Conservation (phyloP, 2,329 filamentous ascomycete species). For the Phialophora expanda region DNA sequence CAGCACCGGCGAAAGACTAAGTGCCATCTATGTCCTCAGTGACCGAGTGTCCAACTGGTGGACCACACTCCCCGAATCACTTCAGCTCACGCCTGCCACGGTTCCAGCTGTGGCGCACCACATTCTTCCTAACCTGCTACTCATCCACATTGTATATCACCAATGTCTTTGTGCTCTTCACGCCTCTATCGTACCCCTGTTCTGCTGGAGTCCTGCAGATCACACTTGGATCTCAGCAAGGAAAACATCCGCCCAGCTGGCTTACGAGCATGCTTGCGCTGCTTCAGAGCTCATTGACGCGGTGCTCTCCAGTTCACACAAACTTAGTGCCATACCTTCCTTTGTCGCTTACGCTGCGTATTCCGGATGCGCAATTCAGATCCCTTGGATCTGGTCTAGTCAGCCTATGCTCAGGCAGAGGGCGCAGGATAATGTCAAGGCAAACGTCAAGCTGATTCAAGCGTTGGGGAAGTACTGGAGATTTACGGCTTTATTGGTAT, state of each 20-base stretch:
- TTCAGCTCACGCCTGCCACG: constrained; percentile 5
- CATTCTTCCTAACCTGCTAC: constrained; percentile 15
- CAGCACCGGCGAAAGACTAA: constrained; percentile 12
- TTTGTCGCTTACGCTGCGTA: constrained; percentile 26
- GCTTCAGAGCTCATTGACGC: constrained; percentile 19
- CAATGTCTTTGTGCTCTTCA: constrained; percentile 27
- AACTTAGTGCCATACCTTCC: constrained; percentile 12
- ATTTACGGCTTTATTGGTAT: constrained; percentile 21
- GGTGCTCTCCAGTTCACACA: constrained; percentile 5
- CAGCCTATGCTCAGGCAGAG: constrained; percentile 1
- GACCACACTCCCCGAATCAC: constrained; percentile 8
- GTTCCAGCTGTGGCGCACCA: constrained; percentile 1
- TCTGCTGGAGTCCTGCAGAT: constrained; percentile 19
- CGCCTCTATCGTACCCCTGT: constrained; percentile 24
- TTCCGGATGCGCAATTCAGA: constrained; percentile 21
- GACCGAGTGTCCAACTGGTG: constrained; percentile 21
- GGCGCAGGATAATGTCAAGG: constrained; percentile 12
- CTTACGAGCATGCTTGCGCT: constrained; percentile 18
- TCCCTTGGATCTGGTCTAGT: constrained; percentile 19
- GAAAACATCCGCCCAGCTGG: constrained; percentile 21
- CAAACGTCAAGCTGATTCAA: constrained; percentile 21
- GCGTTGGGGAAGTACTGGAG: constrained; percentile 22
- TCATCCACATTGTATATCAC: constrained; percentile 21
- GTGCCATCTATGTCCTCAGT: constrained; percentile 22
- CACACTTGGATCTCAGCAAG: constrained; percentile 15